These are phyloP conservation scores for Starmera dryadoides DNA, from an alignment of 805 yeast species.

Conservation along the genomic window DNA sequence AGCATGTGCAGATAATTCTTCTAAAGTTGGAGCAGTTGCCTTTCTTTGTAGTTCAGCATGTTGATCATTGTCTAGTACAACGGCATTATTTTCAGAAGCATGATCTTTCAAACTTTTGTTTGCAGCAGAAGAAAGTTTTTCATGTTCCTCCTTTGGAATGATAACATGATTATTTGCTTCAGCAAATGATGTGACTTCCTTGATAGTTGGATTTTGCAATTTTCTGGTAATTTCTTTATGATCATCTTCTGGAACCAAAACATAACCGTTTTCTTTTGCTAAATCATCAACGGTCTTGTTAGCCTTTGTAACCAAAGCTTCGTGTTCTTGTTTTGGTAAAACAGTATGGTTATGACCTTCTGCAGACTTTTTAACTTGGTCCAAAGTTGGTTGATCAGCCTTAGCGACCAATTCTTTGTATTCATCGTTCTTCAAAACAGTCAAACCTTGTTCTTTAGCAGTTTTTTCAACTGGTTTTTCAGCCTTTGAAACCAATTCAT, in stretches of 20 bases:
- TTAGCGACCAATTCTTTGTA: slow-evolving; percentile 2
- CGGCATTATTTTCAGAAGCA: background rate
- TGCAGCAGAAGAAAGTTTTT: background rate
- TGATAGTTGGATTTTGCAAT: slow-evolving; percentile 15
- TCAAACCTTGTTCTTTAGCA: background rate
- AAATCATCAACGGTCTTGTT: slow-evolving; percentile 10
- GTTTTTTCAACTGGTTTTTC: background rate
- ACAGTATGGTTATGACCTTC: slow-evolving; percentile 8
- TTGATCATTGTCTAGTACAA: background rate
- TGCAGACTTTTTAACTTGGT: slow-evolving; percentile 1
- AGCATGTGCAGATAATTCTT: slow-evolving; percentile 3
- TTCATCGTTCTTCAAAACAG: background rate
- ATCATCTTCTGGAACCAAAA: slow-evolving; percentile 5
- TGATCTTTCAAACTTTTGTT: background rate
- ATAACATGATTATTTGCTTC: slow-evolving; percentile 5
- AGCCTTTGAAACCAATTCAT: background rate
- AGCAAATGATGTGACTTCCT: slow-evolving; percentile 13
- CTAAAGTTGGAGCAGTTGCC: slow-evolving; percentile 10
- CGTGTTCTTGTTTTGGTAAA: slow-evolving; percentile 14
- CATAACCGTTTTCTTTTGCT: slow-evolving; percentile 8
- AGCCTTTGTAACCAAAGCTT: slow-evolving; percentile 6
- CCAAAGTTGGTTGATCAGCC: background rate
- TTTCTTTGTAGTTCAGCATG: slow-evolving; percentile 9
- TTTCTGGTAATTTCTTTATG: slow-evolving; percentile 4
- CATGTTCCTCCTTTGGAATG: slow-evolving; percentile 7